These are phyloP conservation scores for Bothriochloa decipiens DNA, from an alignment of 176 grass and related monocot genomes.

Conservation along the genomic window DNA sequence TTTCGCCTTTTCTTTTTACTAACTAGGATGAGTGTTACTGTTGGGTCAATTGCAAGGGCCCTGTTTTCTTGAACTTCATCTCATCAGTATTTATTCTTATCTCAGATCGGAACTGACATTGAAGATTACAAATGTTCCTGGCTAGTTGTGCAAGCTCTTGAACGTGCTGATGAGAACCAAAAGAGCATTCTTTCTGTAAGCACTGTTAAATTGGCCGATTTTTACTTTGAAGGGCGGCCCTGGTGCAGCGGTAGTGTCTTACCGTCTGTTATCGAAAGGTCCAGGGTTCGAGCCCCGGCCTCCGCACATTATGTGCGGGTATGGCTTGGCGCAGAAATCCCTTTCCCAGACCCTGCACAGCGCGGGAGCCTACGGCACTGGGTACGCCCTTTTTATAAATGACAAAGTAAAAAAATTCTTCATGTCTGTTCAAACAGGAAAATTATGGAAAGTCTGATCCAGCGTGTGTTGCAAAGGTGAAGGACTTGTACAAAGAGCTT, in stretches of 20 bases:
- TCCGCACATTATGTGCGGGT: no score
- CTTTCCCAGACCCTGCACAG: no score
- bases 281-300: no score
- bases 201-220: slow-evolving; percentile 21
- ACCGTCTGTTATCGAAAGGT: no score
- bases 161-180: slow-evolving; percentile 65
- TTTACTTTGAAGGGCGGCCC: no score
- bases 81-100: slow-evolving; percentile 39
- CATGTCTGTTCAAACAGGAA: slow-evolving; percentile 53
- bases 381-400: slow-evolving; percentile 33
- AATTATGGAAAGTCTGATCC: slow-evolving; percentile 88
- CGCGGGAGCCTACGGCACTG: no score
- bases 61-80: slow-evolving; percentile 33
- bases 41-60: not conserved
- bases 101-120: slow-evolving; percentile 96
- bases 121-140: slow-evolving; percentile 97
- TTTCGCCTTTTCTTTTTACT: not conserved
- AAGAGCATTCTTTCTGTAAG: slow-evolving; percentile 71
- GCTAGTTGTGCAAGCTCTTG: slow-evolving; percentile 93
- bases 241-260: no score
- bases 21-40: slow-evolving; percentile 1
- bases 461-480: slow-evolving; percentile 89
- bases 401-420: slow-evolving; percentile 6
- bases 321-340: no score
- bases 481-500: slow-evolving; percentile 85